These are phyloP conservation scores for Umbelopsis sp. DNA, from an alignment of 192 early-diverging fungal species.

Conservation along the genomic window DNA sequence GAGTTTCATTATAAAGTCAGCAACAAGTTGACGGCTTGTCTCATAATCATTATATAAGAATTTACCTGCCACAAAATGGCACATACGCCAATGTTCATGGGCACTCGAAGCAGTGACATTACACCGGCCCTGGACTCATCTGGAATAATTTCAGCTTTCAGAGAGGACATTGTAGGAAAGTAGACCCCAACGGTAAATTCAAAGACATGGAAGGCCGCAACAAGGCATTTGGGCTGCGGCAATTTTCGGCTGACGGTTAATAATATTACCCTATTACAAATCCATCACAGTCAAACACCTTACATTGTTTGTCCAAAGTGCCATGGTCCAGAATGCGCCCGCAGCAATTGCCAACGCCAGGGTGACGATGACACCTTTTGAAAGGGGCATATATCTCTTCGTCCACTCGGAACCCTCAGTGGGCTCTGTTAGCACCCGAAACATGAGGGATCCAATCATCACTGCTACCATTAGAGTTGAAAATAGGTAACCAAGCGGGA, in stretches of 20 bases:
- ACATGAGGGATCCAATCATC: conserved; percentile 55
- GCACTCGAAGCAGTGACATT: conserved; percentile 63
- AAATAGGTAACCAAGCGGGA: conserved; percentile 57
- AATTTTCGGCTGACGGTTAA: conserved; percentile 14
- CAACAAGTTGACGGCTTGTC: background rate
- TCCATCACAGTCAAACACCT: background rate
- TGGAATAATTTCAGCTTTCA: conserved; percentile 56
- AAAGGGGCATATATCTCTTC: background rate
- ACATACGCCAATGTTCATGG: conserved; percentile 62
- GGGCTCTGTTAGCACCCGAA: conserved; percentile 27
- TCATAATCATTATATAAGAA: background rate
- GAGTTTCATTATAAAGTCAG: conserved; percentile 4
- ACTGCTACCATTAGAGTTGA: conserved; percentile 57
- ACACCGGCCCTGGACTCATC: conserved; percentile 60
- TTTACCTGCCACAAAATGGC: conserved; percentile 50
- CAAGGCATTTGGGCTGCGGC: conserved; percentile 21
- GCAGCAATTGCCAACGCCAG: conserved; percentile 44
- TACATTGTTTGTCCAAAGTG: conserved; percentile 19
- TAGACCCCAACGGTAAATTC: conserved; percentile 61
- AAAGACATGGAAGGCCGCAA: conserved; percentile 54
- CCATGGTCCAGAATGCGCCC: conserved; percentile 44
- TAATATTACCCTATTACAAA: conserved; percentile 16
- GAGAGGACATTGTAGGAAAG: conserved; percentile 54
- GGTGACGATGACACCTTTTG: conserved; percentile 28
- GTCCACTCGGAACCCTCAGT: conserved; percentile 12